These are phyloP conservation scores for Vishniacozyma victoriae DNA, from an alignment of 768 basidiomycete genomes.

Conservation along the genomic window DNA sequence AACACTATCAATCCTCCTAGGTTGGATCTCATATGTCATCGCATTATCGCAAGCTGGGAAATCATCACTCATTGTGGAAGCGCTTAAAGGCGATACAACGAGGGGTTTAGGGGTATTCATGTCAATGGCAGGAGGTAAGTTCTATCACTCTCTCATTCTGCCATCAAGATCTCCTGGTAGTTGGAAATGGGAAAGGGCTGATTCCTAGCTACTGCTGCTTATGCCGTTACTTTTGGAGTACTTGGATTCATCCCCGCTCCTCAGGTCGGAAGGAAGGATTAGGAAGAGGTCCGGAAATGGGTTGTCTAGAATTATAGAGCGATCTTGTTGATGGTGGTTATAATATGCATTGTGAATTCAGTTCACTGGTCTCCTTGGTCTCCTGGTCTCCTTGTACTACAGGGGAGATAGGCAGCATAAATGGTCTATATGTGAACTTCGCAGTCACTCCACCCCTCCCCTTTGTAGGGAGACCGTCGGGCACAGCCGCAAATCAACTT, in stretches of 20 bases:
- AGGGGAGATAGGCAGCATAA: too few relatives aligned
- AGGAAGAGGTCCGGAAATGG: too few relatives aligned
- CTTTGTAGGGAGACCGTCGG: too few relatives aligned
- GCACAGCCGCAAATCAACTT: too few relatives aligned
- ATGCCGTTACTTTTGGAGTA: conserved; percentile 35
- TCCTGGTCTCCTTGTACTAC: too few relatives aligned
- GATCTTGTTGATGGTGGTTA: too few relatives aligned
- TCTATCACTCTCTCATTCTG: neutral
- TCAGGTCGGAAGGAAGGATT: conserved; percentile 22
- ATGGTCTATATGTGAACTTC: too few relatives aligned
- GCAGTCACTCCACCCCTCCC: too few relatives aligned
- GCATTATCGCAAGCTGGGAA: conserved; percentile 37
- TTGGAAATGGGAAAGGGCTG: neutral
- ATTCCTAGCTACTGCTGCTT: conserved; percentile 36
- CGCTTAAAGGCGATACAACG: conserved; percentile 19
- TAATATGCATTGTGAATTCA: too few relatives aligned
- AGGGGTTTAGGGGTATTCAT: conserved; percentile 26
- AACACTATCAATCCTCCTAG: conserved; percentile 35
- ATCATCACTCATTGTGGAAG: neutral
- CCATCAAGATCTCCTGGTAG: neutral
- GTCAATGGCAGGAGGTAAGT: conserved; percentile 32
- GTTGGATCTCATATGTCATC: conserved; percentile 35
- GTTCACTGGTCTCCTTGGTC: too few relatives aligned
- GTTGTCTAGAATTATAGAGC: too few relatives aligned
- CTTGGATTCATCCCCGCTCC: conserved; percentile 42